A percentile compares a stretch with the other conserved stretches of the same genome.
phyloP scores from a whole-genome alignment of 164 flowering plant species.

The Nymphaea thermarum region DNA sequence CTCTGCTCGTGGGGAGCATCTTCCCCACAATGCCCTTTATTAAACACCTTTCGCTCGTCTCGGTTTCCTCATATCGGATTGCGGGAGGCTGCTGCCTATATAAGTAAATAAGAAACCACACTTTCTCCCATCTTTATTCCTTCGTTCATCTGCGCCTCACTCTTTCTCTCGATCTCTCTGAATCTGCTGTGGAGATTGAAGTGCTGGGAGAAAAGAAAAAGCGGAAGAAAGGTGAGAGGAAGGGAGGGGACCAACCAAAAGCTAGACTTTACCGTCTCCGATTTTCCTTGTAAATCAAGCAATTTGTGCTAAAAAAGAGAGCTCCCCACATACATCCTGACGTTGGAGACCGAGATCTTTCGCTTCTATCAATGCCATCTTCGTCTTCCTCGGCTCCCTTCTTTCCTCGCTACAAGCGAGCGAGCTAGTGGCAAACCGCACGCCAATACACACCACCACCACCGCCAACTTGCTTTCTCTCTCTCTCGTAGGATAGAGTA shows the following conservation, averaged over 20 bases:
- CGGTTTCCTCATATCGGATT: background rate
- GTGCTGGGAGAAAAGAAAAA: too few relatives aligned
- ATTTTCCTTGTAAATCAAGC: background rate
- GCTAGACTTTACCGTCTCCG: background rate
- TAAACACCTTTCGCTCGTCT: background rate
- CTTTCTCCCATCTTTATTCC: slow-evolving; percentile 6
- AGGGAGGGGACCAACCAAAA: background rate
- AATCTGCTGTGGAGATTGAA: background rate
- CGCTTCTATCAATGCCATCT: slow-evolving; percentile 1
- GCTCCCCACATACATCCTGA: background rate
- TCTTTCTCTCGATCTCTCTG: background rate
- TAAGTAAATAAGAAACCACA: background rate
- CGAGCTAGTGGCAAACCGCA: background rate
- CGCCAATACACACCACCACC: background rate
- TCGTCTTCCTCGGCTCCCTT: background rate
- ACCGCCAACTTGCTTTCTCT: background rate
- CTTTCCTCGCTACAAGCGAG: background rate
- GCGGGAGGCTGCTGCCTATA: background rate
- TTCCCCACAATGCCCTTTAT: background rate
- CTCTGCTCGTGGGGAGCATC: background rate
- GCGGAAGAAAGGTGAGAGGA: background rate
- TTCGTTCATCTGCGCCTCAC: slow-evolving; percentile 1
- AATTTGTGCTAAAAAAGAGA: background rate
- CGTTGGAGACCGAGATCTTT: slow-evolving; percentile 6
- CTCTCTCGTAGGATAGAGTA: background rate